Evolutionary conservation across 768 basidiomycete species (phyloP), one percentile per base, ranked within the genome.

Genomic region (Suillus discolor): DNA sequence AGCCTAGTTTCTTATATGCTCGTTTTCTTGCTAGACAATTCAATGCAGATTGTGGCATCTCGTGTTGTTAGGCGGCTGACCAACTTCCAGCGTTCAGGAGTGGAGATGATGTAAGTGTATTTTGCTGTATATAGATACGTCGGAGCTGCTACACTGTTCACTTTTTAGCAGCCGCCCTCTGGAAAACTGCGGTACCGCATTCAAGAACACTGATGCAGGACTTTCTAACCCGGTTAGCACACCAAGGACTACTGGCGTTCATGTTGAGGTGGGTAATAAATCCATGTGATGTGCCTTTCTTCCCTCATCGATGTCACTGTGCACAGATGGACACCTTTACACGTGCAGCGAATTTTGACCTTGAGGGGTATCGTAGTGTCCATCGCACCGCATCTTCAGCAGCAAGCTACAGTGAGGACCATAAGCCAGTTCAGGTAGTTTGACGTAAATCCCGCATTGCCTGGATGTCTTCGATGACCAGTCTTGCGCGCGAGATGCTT

Each of bases 1-100:
- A 59, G 83, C 75, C 36, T 28, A 12, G 65, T 69, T 49, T 4
- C 36, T 60, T 4, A 61, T 41, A 18, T 18, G 2, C 61, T 53
- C 13, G 3, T 36, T 4, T 31, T 41, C 57, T 7, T 53, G 20
- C 25, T 34, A 31, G 31, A 47, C 59, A 62, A 23, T 63, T 23
- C n/a, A 31, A 4, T 34, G 7, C 57, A 87, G 88, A 85, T 89
- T 64, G 83, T 85, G 55, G 87, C 87, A 8, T 85, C 82, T 64
- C 85, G 87, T 38, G 84, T 84, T 12, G 87, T 89, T 23, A 84
- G 88, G 59, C 81, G 87, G 23, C 78, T 89, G 11, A 82, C 85
- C 41, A 87, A 84, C 66, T 89, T 84, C 72, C 70, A 68, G 39
- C 38, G 70, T 20, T 62, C 62, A 15, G 62, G 65, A 20, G 72